Evolutionary conservation across 106 monocot genomes (phyloP).

Genomic region (Hemerocallis citrina): DNA sequence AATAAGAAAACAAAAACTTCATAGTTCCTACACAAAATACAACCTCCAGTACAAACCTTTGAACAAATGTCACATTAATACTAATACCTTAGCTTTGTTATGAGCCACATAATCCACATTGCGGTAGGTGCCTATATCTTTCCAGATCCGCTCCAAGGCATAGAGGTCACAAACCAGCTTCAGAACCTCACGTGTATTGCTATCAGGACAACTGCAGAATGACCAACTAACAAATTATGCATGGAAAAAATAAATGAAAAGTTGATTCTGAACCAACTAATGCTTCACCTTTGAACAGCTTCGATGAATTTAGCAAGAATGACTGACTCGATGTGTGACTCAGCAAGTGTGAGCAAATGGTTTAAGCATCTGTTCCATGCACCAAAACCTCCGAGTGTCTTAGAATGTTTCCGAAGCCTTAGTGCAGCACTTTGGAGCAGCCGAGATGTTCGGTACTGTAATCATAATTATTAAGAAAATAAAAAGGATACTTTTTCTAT

Average conservation of each 20-base stretch:
- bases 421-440: conserved; percentile 75
- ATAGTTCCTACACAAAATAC: not conserved
- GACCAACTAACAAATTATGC: not conserved
- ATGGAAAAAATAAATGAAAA: conserved; percentile 3
- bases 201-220: conserved; percentile 72
- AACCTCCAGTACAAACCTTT: not conserved
- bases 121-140: conserved; percentile 86
- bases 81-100: conserved; percentile 88
- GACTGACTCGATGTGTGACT: conserved; percentile 91
- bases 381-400: conserved; percentile 78
- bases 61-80: not conserved
- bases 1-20: not conserved
- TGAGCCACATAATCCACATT: conserved; percentile 95
- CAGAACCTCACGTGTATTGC: conserved; percentile 49
- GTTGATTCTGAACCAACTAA: not conserved
- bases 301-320: conserved; percentile 90
- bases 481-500: not conserved
- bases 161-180: conserved; percentile 92
- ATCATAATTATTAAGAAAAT: not conserved
- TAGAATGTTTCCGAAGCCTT: conserved; percentile 68
- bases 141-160: conserved; percentile 93
- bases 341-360: conserved; percentile 87
- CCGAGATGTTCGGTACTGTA: conserved; percentile 85
- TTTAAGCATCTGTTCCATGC: conserved; percentile 99
- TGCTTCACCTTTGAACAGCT: conserved; percentile 41